Evolutionary conservation across 108 stramenopile genomes (phyloP).

Genomic region (Aurantiochytrium sp.): DNA sequence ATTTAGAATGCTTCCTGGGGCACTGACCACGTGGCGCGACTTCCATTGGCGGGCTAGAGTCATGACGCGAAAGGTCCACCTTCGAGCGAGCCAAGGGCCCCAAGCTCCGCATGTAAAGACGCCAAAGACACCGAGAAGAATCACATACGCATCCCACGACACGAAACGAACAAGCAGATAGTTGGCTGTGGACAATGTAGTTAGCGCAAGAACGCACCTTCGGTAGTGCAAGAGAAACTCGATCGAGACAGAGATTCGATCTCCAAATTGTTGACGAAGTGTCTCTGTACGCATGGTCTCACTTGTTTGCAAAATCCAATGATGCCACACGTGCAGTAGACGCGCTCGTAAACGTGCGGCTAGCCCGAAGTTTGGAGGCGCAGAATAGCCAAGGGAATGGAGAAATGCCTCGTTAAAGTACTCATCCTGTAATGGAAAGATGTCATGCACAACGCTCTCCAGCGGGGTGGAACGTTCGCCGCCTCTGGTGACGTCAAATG

Average conservation of each 20-base stretch:
- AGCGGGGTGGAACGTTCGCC: neutral
- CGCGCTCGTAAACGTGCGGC: neutral
- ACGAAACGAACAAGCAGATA: neutral
- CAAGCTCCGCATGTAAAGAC: neutral
- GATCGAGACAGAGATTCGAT: neutral
- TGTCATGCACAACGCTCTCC: neutral
- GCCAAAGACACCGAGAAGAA: neutral
- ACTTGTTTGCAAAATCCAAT: neutral
- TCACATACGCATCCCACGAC: neutral
- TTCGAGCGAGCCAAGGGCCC: neutral
- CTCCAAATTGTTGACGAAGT: neutral
- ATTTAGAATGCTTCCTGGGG: neutral
- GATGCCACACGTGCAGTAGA: neutral
- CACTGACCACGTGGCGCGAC: neutral
- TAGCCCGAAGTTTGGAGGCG: neutral
- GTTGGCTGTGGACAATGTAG: neutral
- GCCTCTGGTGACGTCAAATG: neutral
- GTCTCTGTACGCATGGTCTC: neutral
- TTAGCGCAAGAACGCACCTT: neutral
- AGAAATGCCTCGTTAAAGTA: neutral
- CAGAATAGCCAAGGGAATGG: neutral
- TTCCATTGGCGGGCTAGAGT: neutral
- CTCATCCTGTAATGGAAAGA: conserved; percentile 6
- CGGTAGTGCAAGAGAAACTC: neutral
- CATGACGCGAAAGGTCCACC: neutral